Percentiles rank a stretch among this genome's conserved stretches.
These are phyloP conservation scores for Rhodocollybia butyracea DNA, from an alignment of 768 basidiomycete genomes.

Conservation along the genomic window DNA sequence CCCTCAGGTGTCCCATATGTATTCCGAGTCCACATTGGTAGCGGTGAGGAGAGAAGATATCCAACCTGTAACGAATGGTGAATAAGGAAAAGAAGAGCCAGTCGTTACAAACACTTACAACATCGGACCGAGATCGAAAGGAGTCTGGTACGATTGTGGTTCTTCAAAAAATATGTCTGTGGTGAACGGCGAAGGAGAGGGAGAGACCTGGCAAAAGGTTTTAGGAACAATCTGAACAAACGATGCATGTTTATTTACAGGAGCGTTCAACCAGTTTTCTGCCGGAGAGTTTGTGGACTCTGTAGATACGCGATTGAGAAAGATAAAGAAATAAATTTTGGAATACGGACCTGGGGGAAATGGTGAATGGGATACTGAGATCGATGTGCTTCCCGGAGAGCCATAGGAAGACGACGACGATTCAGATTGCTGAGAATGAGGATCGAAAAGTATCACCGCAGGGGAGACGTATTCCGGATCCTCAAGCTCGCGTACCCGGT, in stretches of 20 bases:
- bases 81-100: constrained; percentile 10
- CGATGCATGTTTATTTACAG: constrained; percentile 8
- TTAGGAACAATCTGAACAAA: too few relatives aligned
- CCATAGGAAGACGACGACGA: constrained; percentile 52
- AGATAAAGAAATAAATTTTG: background rate
- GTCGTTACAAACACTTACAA: constrained; percentile 43
- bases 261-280: constrained; percentile 46
- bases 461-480: constrained; percentile 69
- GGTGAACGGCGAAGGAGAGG: constrained; percentile 47
- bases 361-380: constrained; percentile 56
- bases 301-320: constrained; percentile 17
- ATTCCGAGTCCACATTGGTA: constrained; percentile 73
- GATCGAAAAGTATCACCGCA: constrained; percentile 69
- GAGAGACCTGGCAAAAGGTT: constrained; percentile 25
- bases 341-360: constrained; percentile 48
- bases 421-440: constrained; percentile 49
- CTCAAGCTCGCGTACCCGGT: constrained; percentile 70
- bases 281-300: constrained; percentile 50
- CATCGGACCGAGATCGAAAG: constrained; percentile 61
- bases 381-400: constrained; percentile 49
- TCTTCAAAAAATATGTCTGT: constrained; percentile 51
- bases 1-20: constrained; percentile 62
- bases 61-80: constrained; percentile 44
- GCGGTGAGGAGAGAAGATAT: constrained; percentile 73
- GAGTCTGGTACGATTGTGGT: constrained; percentile 44